These are phyloP conservation scores for Sporisorium reilianum DNA, from an alignment of 1,284 basidiomycete species.

Conservation along the genomic window DNA sequence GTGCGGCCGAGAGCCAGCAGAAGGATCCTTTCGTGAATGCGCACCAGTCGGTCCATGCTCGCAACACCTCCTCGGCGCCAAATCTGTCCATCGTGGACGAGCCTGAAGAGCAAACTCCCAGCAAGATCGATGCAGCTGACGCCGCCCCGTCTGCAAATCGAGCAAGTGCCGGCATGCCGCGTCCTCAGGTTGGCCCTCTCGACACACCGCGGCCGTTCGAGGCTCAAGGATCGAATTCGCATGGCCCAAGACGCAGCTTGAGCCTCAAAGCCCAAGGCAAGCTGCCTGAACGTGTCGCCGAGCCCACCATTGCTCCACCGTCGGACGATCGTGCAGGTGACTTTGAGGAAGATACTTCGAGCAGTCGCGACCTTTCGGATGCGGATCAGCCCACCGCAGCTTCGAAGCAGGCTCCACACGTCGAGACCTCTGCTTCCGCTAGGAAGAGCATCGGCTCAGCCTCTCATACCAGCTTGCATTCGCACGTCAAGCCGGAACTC, in stretches of 20 bases:
- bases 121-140: not conserved
- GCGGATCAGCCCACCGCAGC: constrained; percentile 5
- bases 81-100: constrained; percentile 13
- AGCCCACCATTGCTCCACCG: not conserved
- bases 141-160: not conserved
- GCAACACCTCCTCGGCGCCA: constrained; percentile 30
- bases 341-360: constrained; percentile 48
- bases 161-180: not conserved
- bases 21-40: constrained; percentile 22
- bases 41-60: constrained; percentile 31
- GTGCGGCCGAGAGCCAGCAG: not conserved
- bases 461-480: not conserved
- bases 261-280: constrained; percentile 42
- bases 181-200: not conserved
- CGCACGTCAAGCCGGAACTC: not conserved
- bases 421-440: not conserved
- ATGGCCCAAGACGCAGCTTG: constrained; percentile 12
- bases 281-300: constrained; percentile 27
- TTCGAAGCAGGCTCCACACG: not conserved
- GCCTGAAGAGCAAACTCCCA: not conserved
- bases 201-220: not conserved
- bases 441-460: constrained; percentile 1
- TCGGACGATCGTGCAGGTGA: constrained; percentile 24
- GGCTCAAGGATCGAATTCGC: not conserved
- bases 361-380: constrained; percentile 46